A percentile compares a stretch with the other conserved stretches of the same genome.
phyloP scores from a whole-genome alignment of 768 basidiomycete genomes.

The Tylopilus sp. region DNA sequence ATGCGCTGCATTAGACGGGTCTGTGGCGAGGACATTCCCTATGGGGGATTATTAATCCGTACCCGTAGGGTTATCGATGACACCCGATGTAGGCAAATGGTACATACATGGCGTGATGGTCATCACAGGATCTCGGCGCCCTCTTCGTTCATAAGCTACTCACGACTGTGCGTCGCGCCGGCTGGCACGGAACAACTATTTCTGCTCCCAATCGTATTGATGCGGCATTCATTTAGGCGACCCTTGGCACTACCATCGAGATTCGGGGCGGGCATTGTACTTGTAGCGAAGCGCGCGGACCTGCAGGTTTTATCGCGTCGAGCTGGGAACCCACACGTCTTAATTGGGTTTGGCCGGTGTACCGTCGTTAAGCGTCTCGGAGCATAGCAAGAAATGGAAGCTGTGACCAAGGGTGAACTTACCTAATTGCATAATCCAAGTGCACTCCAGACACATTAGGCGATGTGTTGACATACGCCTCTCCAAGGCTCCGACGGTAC shows the following conservation, averaged over 20 bases:
- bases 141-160: constrained; percentile 4
- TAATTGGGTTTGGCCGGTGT: constrained; percentile 8
- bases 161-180: constrained; percentile 17
- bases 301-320: neutral
- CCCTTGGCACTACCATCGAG: constrained; percentile 14
- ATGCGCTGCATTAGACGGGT: constrained; percentile 18
- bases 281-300: constrained; percentile 21
- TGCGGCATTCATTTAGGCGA: constrained; percentile 17
- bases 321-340: constrained; percentile 9
- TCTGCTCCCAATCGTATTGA: constrained; percentile 18
- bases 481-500: constrained; percentile 16
- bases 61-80: constrained; percentile 20
- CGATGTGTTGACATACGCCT: constrained; percentile 12
- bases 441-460: constrained; percentile 11
- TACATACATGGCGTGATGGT: constrained; percentile 7
- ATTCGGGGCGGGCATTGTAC: constrained; percentile 16
- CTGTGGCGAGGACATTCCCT: constrained; percentile 15
- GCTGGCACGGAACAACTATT: constrained; percentile 19
- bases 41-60: constrained; percentile 26
- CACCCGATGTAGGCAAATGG: constrained; percentile 10
- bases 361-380: constrained; percentile 25
- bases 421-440: constrained; percentile 18
- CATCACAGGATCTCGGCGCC: constrained; percentile 16
- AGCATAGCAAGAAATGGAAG: neutral
- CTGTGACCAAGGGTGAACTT: constrained; percentile 9